Base-by-base conservation (phyloP, 768 basidiomycete genomes). In the Termitomyces sp. region DNA sequence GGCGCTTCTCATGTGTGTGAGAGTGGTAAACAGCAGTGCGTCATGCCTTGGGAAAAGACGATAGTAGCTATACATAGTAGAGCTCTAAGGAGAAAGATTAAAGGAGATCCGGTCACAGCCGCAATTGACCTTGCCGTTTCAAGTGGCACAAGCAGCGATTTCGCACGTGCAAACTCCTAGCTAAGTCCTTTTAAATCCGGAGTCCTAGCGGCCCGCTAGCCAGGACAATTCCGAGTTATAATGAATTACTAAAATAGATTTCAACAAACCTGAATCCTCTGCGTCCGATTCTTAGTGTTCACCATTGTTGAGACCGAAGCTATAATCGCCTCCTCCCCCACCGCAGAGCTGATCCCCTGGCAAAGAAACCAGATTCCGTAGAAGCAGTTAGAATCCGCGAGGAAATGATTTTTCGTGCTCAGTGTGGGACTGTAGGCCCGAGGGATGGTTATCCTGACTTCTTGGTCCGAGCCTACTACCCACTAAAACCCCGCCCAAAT, bases 71-170 rank as follows among this genome's bases (percentile, higher is more conserved):
- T 8, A 41, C 39, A 41, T 20, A 54, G 31, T 24, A 49, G 28
- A 48, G 36, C 56, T 60, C 6, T 48, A 62, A 62, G 58, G 62
- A 55, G 62, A 54, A 62, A 60, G 62, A 62, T 62, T 45, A 18
- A 20, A 33, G 48, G 39, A 34, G 42, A 34, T 29, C 26, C 31
- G 5, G 39, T 48, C 48, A 44, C 13, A 41, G 26, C 6, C 51
- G 29, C 36, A 37, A 50, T 18, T 39, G 37, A n/a, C 37, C 9
- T n/a, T n/a, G 13, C n/a, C n/a, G n/a, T n/a, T n/a, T n/a, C n/a
- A n/a, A n/a, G n/a, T n/a, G n/a, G n/a, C n/a, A n/a, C n/a, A n/a
- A n/a, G n/a, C n/a, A 29, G 39, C n/a, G 34, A 49, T 47, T 54
- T 51, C 36, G 22, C 34, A 37, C 34, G 34, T 10, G 29, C n/a